Evolutionary conservation across 208 protist species (phyloP).

Genomic region (Wallacemonas collosoma): DNA sequence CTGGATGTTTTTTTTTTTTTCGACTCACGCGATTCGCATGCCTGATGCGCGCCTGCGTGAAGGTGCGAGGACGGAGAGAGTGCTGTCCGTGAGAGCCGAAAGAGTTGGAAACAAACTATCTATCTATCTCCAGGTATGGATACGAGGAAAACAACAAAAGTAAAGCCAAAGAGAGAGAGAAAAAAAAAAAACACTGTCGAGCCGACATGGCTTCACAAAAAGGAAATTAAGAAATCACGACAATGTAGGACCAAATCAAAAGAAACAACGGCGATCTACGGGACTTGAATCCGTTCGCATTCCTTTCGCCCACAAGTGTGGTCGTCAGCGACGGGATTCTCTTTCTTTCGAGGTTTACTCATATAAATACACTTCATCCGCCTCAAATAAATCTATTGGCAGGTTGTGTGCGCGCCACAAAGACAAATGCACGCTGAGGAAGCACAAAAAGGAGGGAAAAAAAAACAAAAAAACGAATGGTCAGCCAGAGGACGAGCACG

Average conservation of each 20-base stretch:
- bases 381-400: no score
- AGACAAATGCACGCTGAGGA: no score
- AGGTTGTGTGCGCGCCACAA: no score
- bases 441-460: no score
- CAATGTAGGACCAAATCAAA: background rate
- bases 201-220: background rate
- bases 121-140: background rate
- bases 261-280: background rate
- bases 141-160: conserved; percentile 14
- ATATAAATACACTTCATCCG: background rate
- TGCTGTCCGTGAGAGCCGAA: background rate
- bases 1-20: no score
- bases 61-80: background rate
- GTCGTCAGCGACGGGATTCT: background rate
- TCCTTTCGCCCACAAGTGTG: no score
- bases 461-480: no score
- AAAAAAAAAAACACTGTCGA: conserved; percentile 27
- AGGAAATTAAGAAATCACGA: background rate
- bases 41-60: no score
- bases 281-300: no score
- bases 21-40: no score
- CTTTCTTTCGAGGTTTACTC: background rate
- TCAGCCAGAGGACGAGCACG: no score
- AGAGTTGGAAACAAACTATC: background rate
- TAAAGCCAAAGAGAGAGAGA: conserved; percentile 8